Evolutionary conservation across 2,329 filamentous ascomycete genomes (phyloP), one percentile per base, ranked within the genome.

Genomic region (Pyricularia sp.): DNA sequence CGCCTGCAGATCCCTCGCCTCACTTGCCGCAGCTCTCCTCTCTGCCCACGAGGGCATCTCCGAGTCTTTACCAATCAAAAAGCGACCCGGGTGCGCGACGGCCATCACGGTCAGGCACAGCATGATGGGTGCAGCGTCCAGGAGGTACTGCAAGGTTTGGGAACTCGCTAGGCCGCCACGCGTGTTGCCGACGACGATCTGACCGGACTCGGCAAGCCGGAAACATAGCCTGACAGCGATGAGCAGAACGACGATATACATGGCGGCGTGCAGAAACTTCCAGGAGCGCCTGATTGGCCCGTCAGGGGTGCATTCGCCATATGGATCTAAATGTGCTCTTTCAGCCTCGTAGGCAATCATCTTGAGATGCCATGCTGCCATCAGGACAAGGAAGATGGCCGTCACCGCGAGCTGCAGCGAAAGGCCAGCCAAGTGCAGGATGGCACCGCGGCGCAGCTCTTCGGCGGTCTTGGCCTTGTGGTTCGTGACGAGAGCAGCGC

Each of bases 91-190:
- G 73, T 86, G 84, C 33, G 82, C 71, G 2, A 81, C 30, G 70
- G 73, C 80, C 77, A 83, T 75, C 1, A 80, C 65, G 0, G 79
- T 25, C 71, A 83, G 70, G 31, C 81, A 76, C 17, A 88, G 65
- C 58, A 84, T 77, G 83, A 89, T 88, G 0, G 86, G 85, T 1
- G 84, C 74, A 0, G 84, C 84, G 73, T 89, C 86, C 1, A 83
- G 76, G 0, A 72, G 68, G 80, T 81, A 84, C 30, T 82, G 80
- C 73, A 85, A 89, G 3, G 74, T 79, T 72, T 88, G 85, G 70
- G 86, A 78, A 61, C 76, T 80, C 25, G 86, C 77, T 0, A 78
- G 76, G 73, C 84, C 85, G n/a, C 76, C 71, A 6, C 74, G 72
- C 59, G 76, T 75, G 25, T 83, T 73, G 65, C 14, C 25, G 20